Conservation (phyloP, 169 alveolate genomes). For the Cryptosporidium andersoni region DNA sequence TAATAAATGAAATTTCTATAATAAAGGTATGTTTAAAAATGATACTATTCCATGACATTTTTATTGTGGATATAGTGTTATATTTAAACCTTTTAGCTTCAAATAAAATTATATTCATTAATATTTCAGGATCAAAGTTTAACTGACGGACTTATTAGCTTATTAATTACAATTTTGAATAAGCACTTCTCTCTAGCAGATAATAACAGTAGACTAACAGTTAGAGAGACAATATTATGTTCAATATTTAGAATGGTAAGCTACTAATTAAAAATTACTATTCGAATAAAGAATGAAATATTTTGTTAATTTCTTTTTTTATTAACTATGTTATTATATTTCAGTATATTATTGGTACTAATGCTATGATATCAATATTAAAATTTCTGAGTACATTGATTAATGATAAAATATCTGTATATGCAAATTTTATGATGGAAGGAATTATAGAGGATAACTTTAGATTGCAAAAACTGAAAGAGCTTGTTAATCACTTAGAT, state of each 20-base stretch:
- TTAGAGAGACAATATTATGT: not conserved
- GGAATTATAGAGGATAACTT: not conserved
- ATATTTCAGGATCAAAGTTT: slow-evolving; percentile 22
- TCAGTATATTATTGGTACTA: not conserved
- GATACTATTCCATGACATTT: not conserved
- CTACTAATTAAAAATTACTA: not conserved
- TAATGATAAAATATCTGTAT: slow-evolving; percentile 35
- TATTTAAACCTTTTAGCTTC: not conserved
- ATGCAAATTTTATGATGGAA: slow-evolving; percentile 25
- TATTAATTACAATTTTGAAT: slow-evolving; percentile 19
- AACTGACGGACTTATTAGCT: slow-evolving; percentile 4
- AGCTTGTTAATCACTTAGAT: not conserved
- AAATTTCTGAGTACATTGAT: slow-evolving; percentile 12
- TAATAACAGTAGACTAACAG: slow-evolving; percentile 6
- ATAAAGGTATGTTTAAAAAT: slow-evolving; percentile 15
- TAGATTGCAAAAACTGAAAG: slow-evolving; percentile 13
- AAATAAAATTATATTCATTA: not conserved
- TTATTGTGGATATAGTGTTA: not conserved
- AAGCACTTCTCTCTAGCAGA: slow-evolving; percentile 53
- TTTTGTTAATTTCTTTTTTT: no score
- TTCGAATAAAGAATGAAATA: not conserved
- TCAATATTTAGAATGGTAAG: slow-evolving; percentile 35
- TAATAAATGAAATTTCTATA: slow-evolving; percentile 19
- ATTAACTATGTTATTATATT: not conserved
- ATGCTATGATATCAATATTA: slow-evolving; percentile 13